Conservation (phyloP, 768 basidiomycete species). For the Podaxis sp. region DNA sequence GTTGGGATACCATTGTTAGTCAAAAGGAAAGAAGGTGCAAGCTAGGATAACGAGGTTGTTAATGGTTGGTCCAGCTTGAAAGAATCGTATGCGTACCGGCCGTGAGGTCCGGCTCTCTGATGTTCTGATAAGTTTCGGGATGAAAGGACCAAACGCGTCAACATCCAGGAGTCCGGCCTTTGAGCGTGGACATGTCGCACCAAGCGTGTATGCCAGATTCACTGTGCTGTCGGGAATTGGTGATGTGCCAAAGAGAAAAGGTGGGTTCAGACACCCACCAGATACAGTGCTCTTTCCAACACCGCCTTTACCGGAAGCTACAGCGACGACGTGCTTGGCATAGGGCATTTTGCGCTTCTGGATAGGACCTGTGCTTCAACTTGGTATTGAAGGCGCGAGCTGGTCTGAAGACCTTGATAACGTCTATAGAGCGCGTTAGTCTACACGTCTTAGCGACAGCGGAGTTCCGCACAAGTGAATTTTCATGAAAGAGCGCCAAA, state of each 20-base stretch:
- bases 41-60: slow-evolving; percentile 33
- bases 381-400: slow-evolving; percentile 52
- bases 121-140: slow-evolving; percentile 85
- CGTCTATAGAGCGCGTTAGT: slow-evolving; percentile 20
- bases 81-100: slow-evolving; percentile 41
- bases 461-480: slow-evolving; percentile 46
- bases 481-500: slow-evolving; percentile 38
- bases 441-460: neutral
- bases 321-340: slow-evolving; percentile 78
- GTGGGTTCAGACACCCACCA: no score
- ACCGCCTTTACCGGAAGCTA: slow-evolving; percentile 89
- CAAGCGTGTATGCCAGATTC: slow-evolving; percentile 61
- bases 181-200: slow-evolving; percentile 42
- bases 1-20: slow-evolving; percentile 86
- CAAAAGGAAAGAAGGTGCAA: slow-evolving; percentile 78
- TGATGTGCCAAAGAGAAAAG: no score
- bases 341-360: slow-evolving; percentile 40
- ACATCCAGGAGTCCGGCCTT: slow-evolving; percentile 89
- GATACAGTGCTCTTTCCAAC: slow-evolving; percentile 94
- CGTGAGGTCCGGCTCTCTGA: slow-evolving; percentile 75
- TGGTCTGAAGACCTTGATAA: slow-evolving; percentile 23
- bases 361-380: slow-evolving; percentile 49
- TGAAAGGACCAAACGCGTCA: slow-evolving; percentile 93
- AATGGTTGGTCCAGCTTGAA: neutral
- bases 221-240: no score